Evolutionary conservation across 2,329 filamentous ascomycete genomes (phyloP), one percentile per base, ranked within the genome.

Genomic region (Pseudocercospora ulei): DNA sequence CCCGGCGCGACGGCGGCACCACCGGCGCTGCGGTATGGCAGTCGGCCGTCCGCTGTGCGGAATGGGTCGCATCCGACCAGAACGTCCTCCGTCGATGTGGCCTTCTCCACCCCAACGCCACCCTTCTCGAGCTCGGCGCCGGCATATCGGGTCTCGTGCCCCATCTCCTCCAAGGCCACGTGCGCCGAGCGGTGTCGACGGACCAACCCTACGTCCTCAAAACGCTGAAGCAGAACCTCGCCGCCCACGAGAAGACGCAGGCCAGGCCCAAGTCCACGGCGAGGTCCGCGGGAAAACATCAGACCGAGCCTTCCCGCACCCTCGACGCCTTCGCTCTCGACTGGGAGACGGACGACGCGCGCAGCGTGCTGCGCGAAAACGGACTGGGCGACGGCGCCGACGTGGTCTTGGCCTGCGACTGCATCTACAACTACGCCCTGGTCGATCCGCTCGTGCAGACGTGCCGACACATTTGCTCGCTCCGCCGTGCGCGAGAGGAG

Each of bases 371-470:
- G 0, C 71, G 75, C 44, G 61, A 69, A 30, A 69, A 78, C 6
- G 51, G 43, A n/a, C 43, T 58, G 11, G 7, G 34, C 4, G 17
- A 38, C 7, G 56, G 71, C 64, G 14, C 47, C 57, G 6, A 59
- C 54, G 63, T 77, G 8, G 67, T 96, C 7, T 59, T 96, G 22
- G 85, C 86, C 3, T 93, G 85, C 56, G 90, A 98, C 61, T 95
- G 87, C 61, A 80, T 98, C 51, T 98, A 92, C 67, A 98, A 96
- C 62, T 83, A 94, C 49, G 75, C 81, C 2, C 72, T 96, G 2
- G 75, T 96, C 14, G 66, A 73, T 27, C 85, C 87, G 0, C 74
- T 96, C 33, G 82, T 53, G 6, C 73, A 79, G 52, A 82, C 84
- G 0, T 93, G 83, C 58, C 75, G 69, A 4, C 82, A 92, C 46